A percentile compares a stretch with the other conserved stretches of the same genome.
These are phyloP conservation scores for Botrytis sinoallii DNA, from an alignment of 2,329 filamentous ascomycete genomes.

Conservation along the genomic window DNA sequence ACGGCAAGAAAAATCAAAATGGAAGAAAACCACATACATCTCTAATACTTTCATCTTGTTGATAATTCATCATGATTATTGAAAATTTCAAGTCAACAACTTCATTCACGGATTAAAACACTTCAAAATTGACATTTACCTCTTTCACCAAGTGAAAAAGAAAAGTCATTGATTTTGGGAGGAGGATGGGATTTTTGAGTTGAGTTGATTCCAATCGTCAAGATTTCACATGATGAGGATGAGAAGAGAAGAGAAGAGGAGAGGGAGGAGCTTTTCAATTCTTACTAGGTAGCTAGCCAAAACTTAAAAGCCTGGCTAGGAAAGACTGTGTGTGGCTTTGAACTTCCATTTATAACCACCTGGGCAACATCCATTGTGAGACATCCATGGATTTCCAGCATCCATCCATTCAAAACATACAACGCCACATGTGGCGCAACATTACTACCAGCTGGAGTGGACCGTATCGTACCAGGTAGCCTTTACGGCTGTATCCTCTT, in stretches of 20 bases:
- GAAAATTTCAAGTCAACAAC: neutral
- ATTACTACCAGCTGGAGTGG: no score
- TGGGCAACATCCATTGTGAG: neutral
- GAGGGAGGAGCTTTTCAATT: neutral
- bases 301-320: neutral
- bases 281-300: neutral
- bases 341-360: neutral
- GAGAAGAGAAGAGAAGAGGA: neutral
- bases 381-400: neutral
- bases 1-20: neutral
- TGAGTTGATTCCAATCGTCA: neutral
- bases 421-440: neutral
- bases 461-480: neutral
- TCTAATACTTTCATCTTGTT: slow-evolving; percentile 16
- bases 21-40: slow-evolving; percentile 1
- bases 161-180: slow-evolving; percentile 10
- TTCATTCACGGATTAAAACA: neutral
- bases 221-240: slow-evolving; percentile 8
- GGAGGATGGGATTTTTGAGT: neutral
- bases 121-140: neutral
- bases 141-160: slow-evolving; percentile 6
- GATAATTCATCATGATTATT: slow-evolving; percentile 15
- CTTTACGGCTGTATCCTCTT: neutral
- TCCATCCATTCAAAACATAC: no score
- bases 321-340: neutral